Percentiles rank a stretch among this genome's conserved stretches.
phyloP scores from a whole-genome alignment of 1,284 basidiomycete genomes.

The Pyrrhoderma noxium region DNA sequence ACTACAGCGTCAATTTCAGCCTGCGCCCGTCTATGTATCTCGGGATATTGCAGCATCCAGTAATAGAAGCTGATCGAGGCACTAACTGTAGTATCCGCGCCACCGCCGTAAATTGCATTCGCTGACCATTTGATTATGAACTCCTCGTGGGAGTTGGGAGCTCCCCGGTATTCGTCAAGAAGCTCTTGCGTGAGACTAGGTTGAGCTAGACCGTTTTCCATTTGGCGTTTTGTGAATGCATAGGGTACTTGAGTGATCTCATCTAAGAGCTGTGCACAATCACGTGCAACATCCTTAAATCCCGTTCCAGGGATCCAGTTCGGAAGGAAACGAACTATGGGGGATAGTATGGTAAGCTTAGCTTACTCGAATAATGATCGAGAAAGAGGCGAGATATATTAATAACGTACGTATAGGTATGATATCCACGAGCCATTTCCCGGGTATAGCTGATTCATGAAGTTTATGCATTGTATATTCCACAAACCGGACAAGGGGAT shows the following conservation, averaged over 20 bases:
- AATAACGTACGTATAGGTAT: conserved; percentile 26
- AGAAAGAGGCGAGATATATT: too few species aligned
- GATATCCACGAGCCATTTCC: conserved; percentile 29
- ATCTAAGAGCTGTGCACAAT: conserved; percentile 27
- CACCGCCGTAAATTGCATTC: conserved; percentile 23
- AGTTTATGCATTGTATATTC: conserved; percentile 22
- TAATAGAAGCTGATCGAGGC: conserved; percentile 22
- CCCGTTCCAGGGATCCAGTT: conserved; percentile 17
- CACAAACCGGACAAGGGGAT: conserved; percentile 22
- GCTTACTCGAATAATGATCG: too few species aligned
- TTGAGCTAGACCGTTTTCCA: conserved; percentile 33
- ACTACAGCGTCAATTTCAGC: conserved; percentile 25
- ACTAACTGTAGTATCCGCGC: conserved; percentile 15
- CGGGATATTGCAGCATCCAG: conserved; percentile 25
- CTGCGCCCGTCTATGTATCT: conserved; percentile 23
- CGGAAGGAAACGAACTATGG: conserved; percentile 15
- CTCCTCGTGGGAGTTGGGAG: conserved; percentile 26
- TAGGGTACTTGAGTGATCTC: conserved; percentile 33
- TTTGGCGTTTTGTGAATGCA: conserved; percentile 32
- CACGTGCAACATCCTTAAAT: conserved; percentile 28
- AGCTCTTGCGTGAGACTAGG: conserved; percentile 33
- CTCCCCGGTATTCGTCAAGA: conserved; percentile 26
- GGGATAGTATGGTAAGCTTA: too few species aligned
- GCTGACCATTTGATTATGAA: conserved; percentile 33
- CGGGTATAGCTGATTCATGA: conserved; percentile 20